phyloP scores from a whole-genome alignment of 2,329 filamentous ascomycete species.

The Pseudogymnoascus sp. region DNA sequence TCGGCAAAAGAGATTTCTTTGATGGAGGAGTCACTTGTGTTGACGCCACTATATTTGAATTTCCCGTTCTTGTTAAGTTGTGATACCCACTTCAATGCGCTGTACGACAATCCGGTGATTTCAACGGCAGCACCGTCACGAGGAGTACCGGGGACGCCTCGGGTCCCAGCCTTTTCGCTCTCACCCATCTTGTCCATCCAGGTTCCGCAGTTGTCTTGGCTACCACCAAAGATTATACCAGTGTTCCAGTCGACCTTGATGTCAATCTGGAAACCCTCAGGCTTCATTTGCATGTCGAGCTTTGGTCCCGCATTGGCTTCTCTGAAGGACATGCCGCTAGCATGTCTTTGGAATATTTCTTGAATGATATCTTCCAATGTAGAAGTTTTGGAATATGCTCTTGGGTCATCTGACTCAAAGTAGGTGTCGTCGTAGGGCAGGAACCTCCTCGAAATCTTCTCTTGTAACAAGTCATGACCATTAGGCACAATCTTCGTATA shows the following conservation, averaged over 20 bases:
- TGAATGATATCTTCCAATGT: conserved; percentile 86
- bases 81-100: conserved; percentile 73
- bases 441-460: conserved; percentile 76
- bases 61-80: conserved; percentile 58
- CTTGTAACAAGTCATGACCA: conserved; percentile 65
- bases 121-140: conserved; percentile 92
- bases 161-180: conserved; percentile 80
- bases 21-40: conserved; percentile 47
- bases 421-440: conserved; percentile 93
- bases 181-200: conserved; percentile 99
- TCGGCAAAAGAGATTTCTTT: conserved; percentile 60
- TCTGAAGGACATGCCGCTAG: conserved; percentile 80
- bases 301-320: conserved; percentile 88
- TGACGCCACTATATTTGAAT: conserved; percentile 69
- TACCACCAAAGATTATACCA: conserved; percentile 89
- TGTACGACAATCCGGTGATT: conserved; percentile 90
- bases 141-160: conserved; percentile 92
- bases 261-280: conserved; percentile 86
- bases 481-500: conserved; percentile 76
- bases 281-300: conserved; percentile 88
- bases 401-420: conserved; percentile 73
- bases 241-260: conserved; percentile 86
- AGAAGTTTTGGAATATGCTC: conserved; percentile 78
- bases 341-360: conserved; percentile 87
- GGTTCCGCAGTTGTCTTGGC: conserved; percentile 89